Conservation (phyloP, 148 eudicot genomes). For the Bassia scoparia region DNA sequence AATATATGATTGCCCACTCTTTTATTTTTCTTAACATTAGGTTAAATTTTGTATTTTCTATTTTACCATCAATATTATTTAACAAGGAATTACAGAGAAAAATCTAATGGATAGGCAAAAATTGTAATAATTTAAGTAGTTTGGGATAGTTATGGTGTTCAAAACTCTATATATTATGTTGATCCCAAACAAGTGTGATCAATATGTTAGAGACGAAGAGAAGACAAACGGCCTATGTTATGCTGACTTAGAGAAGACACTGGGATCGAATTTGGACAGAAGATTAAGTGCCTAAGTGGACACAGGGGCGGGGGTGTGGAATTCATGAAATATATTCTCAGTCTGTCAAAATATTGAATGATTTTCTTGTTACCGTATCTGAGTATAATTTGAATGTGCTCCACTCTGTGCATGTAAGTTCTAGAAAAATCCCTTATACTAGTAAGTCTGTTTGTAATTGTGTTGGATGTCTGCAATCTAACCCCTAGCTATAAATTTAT, state of each 20-base stretch:
- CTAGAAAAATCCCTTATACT: background rate
- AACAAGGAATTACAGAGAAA: no score
- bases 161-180: no score
- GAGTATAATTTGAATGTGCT: background rate
- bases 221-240: no score
- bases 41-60: no score
- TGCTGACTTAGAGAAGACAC: no score
- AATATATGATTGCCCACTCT: no score
- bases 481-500: background rate
- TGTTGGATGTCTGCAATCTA: background rate
- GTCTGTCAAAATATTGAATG: background rate
- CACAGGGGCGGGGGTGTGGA: background rate
- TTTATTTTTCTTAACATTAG: no score
- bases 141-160: background rate
- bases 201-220: background rate
- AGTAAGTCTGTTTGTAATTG: background rate
- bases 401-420: background rate
- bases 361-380: background rate
- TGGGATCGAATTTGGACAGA: background rate
- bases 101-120: no score
- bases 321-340: background rate
- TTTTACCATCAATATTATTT: no score
- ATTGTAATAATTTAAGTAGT: background rate
- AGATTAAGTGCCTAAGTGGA: background rate
- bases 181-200: background rate